Base-by-base conservation (phyloP, 1,139 yeast genomes). In the Suhomyces wounanorum region DNA sequence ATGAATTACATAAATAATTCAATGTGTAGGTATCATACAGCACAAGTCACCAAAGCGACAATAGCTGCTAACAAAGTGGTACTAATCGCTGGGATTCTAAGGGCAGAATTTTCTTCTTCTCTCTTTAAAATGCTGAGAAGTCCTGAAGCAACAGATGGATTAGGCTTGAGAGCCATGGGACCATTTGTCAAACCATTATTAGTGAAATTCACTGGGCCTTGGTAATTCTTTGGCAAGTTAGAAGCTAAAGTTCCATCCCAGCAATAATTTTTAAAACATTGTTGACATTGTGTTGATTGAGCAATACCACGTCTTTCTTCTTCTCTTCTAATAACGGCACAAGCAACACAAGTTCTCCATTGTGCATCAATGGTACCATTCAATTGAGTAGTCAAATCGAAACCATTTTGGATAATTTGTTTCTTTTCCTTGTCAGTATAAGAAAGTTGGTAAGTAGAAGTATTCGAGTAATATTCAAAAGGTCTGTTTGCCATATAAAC, bases 261-360 rank as follows among this genome's bases (percentile, higher is more conserved):
- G 68, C 97, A 91, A 70, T 90, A 90, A 39, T 76, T 75, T 36
- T 73, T 66, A 66, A 90, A 87, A 69, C 98, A 92, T 49, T 72
- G 56, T 55, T 80, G 69, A 76, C 97, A 92, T 64, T 87, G 91
- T 1, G 79, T 84, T 8, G 91, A 79, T 55, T 84, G 85, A 17
- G 79, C 75, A 30, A 77, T 67, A 33, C 87, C 85, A 45, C 78
- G 71, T 61, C 96, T 80, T 71, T 90, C 96, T 64, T 87, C 86
- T 50, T 87, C 83, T 66, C 97, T 83, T 68, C 90, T 86, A 52
- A 91, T 77, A 49, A 91, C 82, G 8, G 97, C 97, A 75, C 98
- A 91, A 1, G 92, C 89, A 48, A 91, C 81, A 75, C 97, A 91
- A 8, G 87, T 80, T 48, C 81, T 77, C 86, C 91, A 91, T 50